Conservation (phyloP, 2,329 filamentous ascomycete genomes). For the Aspergillus tubingensis region DNA sequence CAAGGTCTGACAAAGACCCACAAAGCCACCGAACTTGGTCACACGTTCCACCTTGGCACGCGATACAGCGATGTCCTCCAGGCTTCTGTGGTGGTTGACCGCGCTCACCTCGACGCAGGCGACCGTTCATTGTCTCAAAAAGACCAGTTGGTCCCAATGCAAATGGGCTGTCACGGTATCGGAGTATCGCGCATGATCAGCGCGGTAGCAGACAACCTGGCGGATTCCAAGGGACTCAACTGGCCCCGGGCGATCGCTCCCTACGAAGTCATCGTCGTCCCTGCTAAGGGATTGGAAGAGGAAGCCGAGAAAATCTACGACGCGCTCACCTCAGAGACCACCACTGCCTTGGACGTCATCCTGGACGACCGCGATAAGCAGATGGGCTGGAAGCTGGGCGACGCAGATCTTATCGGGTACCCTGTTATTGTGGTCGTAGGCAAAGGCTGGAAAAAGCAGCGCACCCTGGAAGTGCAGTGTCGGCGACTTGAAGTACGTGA, state of each 20-base stretch:
- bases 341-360: constrained; percentile 59
- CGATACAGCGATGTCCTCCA: constrained; percentile 78
- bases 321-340: constrained; percentile 43
- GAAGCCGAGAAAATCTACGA: constrained; percentile 66
- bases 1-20: constrained; percentile 64
- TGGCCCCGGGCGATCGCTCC: constrained; percentile 89
- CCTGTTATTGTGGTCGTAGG: constrained; percentile 81
- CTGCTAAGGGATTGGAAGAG: constrained; percentile 48
- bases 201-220: constrained; percentile 75
- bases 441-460: constrained; percentile 62
- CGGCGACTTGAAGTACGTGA: constrained; percentile 63
- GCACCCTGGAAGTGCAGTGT: constrained; percentile 76
- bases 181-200: constrained; percentile 89
- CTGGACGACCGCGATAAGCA: constrained; percentile 71
- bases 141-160: constrained; percentile 58
- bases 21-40: constrained; percentile 83
- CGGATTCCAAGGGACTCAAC: constrained; percentile 73
- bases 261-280: constrained; percentile 73
- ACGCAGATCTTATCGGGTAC: constrained; percentile 88
- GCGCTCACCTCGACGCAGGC: constrained; percentile 22
- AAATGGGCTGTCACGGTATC: constrained; percentile 98
- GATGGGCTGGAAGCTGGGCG: constrained; percentile 82
- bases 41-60: constrained; percentile 92
- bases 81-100: constrained; percentile 59
- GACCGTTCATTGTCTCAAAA: constrained; percentile 17